Evolutionary conservation across 305 asterid genomes (phyloP), one percentile per base, ranked within the genome.

Genomic region (Withania somnifera): DNA sequence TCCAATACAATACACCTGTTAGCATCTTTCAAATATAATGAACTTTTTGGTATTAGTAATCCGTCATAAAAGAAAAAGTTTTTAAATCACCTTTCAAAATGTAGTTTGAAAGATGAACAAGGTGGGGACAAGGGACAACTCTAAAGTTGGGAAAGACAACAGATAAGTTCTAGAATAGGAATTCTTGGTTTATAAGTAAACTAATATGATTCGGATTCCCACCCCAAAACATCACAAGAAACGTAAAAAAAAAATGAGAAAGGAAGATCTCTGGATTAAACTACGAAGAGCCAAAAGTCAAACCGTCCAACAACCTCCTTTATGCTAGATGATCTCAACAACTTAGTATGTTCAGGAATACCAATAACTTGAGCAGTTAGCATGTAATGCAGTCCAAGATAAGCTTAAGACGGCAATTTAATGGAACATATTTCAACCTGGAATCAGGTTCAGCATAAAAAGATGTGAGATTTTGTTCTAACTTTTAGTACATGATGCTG

Each of bases 51-150:
- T 2, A 76, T 2, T 30, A 76, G 47, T 50, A 28, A 76, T 28
- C 30, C 10, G 19, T 26, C 11, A 28, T 28, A 76, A 28, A 2
- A 28, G 28, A 68, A 1, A 51, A 9, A 15, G 26, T 51, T 67
- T 5, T 28, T 17, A 75, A 73, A 47, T 47, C 42, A 28, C 63
- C 42, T n/a, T 28, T 75, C 63, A 51, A 30, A 28, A 28, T 76
- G 63, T 76, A 76, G 80, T 76, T 28, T 8, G 80, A 51, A 51
- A 76, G 26, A 51, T 75, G 24, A 51, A 76, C 63, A 76, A 4
- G 80, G 80, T 51, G 80, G 80, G 80, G 80, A 51, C 80, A n/a
- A n/a, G n/a, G 42, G 19, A 76, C 80, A 76, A 51, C 80, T 76
- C 80, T 28, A 51, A 76, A 76, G 80, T 5, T 28, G 80, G 10